Evolutionary conservation across 208 protist genomes (phyloP).

Genomic region (Leishmania major): DNA sequence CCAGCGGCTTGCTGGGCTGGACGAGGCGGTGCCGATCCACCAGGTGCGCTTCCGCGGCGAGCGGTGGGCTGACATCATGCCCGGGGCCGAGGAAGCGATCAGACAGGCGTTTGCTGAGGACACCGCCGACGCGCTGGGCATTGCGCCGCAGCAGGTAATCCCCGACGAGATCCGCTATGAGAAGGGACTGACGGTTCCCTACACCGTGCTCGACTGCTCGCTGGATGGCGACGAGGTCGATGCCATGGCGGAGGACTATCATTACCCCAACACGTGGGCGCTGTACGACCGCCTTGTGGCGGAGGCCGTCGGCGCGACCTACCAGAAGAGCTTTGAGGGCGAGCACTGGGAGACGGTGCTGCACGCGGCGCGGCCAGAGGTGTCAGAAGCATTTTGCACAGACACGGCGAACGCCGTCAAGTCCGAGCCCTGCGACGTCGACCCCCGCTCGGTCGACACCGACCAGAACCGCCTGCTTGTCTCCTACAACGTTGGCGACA

Average conservation of each 20-base stretch:
- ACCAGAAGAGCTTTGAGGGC: conserved; percentile 56
- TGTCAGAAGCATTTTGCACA: conserved; percentile 53
- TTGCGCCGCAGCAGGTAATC: conserved; percentile 35
- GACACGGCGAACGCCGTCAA: conserved; percentile 48
- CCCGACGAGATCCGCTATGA: conserved; percentile 43
- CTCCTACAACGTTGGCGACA: conserved; percentile 45
- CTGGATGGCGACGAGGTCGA: conserved; percentile 48
- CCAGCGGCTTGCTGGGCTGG: conserved; percentile 36
- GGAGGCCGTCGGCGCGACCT: conserved; percentile 33
- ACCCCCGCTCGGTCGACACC: conserved; percentile 40
- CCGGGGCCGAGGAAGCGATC: conserved; percentile 33
- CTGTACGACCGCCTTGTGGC: conserved; percentile 54
- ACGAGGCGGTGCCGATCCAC: conserved; percentile 33
- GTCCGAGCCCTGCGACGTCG: conserved; percentile 27
- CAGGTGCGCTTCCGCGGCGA: conserved; percentile 52
- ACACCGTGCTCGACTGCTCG: conserved; percentile 32
- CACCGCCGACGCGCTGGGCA: conserved; percentile 42
- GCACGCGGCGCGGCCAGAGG: conserved; percentile 25
- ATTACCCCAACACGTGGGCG: conserved; percentile 56
- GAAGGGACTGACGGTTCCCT: conserved; percentile 51
- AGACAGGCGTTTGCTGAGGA: conserved; percentile 41
- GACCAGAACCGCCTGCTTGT: conserved; percentile 45
- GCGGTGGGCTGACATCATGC: conserved; percentile 43
- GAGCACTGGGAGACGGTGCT: conserved; percentile 55
- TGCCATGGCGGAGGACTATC: conserved; percentile 39